phyloP scores from a whole-genome alignment of 1,139 yeast species.

The Entelexis paramagnoliae region DNA sequence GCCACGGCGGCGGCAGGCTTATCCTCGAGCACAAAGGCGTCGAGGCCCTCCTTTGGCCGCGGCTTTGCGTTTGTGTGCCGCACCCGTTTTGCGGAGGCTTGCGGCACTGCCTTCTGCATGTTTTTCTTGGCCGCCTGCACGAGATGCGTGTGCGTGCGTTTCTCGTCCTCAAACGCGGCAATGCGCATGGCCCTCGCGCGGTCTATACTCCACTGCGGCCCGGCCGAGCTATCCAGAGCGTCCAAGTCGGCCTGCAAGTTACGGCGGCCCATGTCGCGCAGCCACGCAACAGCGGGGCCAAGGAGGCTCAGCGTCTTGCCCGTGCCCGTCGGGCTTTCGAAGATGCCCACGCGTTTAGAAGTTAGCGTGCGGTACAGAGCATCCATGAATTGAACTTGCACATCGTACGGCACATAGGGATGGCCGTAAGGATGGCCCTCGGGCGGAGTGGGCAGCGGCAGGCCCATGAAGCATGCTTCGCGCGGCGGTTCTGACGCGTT shows the following conservation, averaged over 20 bases:
- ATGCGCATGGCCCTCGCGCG: conserved; percentile 28
- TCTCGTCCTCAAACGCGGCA: conserved; percentile 30
- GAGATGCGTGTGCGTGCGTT: conserved; percentile 30
- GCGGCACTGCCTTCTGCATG: not conserved
- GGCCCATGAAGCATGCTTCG: too few species aligned
- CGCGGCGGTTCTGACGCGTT: too few species aligned
- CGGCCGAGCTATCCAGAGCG: conserved; percentile 26
- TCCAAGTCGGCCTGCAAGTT: conserved; percentile 38
- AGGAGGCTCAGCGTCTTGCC: conserved; percentile 85
- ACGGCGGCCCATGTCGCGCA: conserved; percentile 47
- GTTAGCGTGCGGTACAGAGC: conserved; percentile 55
- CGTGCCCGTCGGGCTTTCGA: conserved; percentile 93
- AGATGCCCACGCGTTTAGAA: conserved; percentile 59
- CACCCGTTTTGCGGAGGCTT: not conserved
- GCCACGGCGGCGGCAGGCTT: conserved; percentile 1
- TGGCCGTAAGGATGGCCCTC: conserved; percentile 36
- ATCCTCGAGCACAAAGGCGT: conserved; percentile 5
- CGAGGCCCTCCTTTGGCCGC: not conserved
- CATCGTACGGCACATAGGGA: conserved; percentile 72
- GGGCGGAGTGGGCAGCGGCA: not conserved
- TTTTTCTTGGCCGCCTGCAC: conserved; percentile 32
- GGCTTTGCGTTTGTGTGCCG: not conserved
- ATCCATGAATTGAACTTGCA: conserved; percentile 69
- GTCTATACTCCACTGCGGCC: conserved; percentile 33
- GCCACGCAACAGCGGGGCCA: conserved; percentile 81